Evolutionary conservation across 257 asterid species (phyloP), one percentile per base, ranked within the genome.

Genomic region (Nicotiana otophora): DNA sequence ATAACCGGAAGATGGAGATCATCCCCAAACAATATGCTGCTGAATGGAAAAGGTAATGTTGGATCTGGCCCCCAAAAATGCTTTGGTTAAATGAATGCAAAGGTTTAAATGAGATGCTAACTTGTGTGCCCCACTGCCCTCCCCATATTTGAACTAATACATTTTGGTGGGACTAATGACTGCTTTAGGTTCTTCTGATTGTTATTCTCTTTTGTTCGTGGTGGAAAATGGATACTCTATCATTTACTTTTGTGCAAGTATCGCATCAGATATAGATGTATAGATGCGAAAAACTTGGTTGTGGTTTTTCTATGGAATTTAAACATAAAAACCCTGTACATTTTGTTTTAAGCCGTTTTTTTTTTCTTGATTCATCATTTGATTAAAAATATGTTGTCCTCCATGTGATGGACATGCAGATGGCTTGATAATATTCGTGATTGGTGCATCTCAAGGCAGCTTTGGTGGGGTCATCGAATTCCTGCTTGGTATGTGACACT

Each of bases 391-490:
- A 4, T 46, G 7, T 46, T 46, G 20, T 14, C 57, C 60, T 72
- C 5, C 6, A 46, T 42, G 14, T 46, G 64, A 75, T 85, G 83
- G 64, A 78, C 23, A 85, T 86, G 85, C 90, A 94, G 99, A 88
- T 95, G 99, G 99, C 99, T 96, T 78, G 98, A 93, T 86, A 94
- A 96, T 76, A 96, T 94, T 84, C 98, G 93, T 77, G 98, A 94
- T 87, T 96, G 99, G 98, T 96, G 99, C 89, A 87, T 96, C 86
- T 96, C 99, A 81, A 91, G 99, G 87, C 99, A 96, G 86, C 96
- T 96, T 83, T 96, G 99, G 99, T 96, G 98, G 99, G 99, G 99
- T 74, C 99, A 94, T 80, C 94, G 94, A 46, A 84, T 94, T 84
- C 98, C 98, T 34, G 98, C 99, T 54, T 96, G 98, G 98, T 96